Percentiles rank a stretch among this genome's conserved stretches.
These are phyloP conservation scores for Saprolegnia parasitica DNA, from an alignment of 352 stramenopile species.

Conservation along the genomic window DNA sequence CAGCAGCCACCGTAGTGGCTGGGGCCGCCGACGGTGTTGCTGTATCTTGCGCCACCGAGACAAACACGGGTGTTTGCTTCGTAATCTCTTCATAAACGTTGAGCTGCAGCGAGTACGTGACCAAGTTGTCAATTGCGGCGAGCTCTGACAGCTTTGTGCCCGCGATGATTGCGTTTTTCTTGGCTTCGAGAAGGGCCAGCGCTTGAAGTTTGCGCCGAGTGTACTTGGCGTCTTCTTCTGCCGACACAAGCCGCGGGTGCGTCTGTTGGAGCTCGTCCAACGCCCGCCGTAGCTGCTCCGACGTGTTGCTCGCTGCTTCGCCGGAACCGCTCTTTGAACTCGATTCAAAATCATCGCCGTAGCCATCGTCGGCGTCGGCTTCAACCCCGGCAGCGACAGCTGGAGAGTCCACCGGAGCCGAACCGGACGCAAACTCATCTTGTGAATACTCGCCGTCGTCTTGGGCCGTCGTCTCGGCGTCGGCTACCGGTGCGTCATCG, in stretches of 20 bases:
- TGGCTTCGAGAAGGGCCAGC: constrained; percentile 19
- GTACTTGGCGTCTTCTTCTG: constrained; percentile 18
- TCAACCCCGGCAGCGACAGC: neutral
- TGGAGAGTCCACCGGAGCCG: neutral
- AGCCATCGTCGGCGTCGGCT: constrained; percentile 4
- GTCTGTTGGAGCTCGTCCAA: constrained; percentile 14
- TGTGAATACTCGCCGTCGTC: constrained; percentile 2
- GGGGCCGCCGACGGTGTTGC: neutral
- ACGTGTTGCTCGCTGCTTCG: constrained; percentile 24
- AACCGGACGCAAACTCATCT: constrained; percentile 20
- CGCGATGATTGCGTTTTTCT: constrained; percentile 9
- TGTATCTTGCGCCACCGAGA: neutral
- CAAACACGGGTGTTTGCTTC: neutral
- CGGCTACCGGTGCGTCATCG: neutral
- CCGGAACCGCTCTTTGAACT: neutral
- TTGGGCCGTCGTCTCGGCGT: neutral
- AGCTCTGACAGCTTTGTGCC: constrained; percentile 6
- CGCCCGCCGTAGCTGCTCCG: constrained; percentile 12
- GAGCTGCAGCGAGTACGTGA: constrained; percentile 19
- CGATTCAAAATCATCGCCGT: constrained; percentile 13
- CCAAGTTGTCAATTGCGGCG: constrained; percentile 5
- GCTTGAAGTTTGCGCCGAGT: constrained; percentile 15
- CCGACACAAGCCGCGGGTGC: neutral
- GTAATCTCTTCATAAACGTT: constrained; percentile 15
- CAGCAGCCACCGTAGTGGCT: neutral